These are phyloP conservation scores for Phlyctochytrium planicorne DNA, from an alignment of 192 early-diverging fungal genomes.

Conservation along the genomic window DNA sequence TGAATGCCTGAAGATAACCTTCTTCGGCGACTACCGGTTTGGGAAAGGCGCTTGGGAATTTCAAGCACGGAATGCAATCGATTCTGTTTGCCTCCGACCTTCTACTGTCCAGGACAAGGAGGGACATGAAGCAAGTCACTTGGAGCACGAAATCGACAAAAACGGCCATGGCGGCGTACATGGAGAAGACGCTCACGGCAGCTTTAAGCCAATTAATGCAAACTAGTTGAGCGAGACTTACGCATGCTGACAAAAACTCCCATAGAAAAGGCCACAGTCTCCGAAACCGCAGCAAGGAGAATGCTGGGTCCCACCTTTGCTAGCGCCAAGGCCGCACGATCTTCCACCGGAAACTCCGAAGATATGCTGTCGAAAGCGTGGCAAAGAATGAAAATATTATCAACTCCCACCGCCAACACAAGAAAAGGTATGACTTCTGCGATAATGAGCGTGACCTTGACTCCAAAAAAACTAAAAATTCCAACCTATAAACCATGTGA, in stretches of 20 bases:
- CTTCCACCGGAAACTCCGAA: background rate
- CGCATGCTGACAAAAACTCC: background rate
- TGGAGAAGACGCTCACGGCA: background rate
- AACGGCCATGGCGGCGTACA: background rate
- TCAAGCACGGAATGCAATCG: background rate
- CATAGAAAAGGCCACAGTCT: background rate
- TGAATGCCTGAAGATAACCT: background rate
- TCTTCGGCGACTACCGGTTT: background rate
- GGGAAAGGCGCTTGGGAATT: background rate
- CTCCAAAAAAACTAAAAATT: background rate
- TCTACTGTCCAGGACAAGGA: background rate
- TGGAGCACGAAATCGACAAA: background rate
- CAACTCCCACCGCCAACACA: background rate
- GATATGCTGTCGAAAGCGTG: background rate
- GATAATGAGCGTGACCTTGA: background rate
- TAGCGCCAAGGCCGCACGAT: background rate
- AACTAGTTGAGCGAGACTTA: background rate
- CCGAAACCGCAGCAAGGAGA: background rate
- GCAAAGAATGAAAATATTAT: background rate
- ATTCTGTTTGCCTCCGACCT: background rate
- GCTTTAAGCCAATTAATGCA: background rate
- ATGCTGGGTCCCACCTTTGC: background rate
- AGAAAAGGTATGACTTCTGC: background rate
- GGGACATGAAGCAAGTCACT: conserved; percentile 1
- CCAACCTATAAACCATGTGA: too few species aligned